Base-by-base conservation (phyloP, 306 rosid genomes). In the Crataegus laevigata region DNA sequence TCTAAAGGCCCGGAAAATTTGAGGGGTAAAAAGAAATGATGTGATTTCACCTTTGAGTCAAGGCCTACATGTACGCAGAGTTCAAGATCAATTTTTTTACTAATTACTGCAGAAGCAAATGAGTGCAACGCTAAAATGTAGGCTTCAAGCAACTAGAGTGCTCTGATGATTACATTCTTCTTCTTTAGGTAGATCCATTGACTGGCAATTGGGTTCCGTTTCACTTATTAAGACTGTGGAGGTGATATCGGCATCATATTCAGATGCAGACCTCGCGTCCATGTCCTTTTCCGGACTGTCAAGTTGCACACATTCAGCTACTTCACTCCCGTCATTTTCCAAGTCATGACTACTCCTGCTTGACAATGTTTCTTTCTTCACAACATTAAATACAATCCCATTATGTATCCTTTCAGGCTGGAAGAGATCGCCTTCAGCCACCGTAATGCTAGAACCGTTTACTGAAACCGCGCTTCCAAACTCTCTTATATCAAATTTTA, bases 361-460 rank as follows among this genome's bases (percentile, higher is more conserved):
- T 21, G 87, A 69, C 78, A 85, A 71, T 54, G 91, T 68, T 81
- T 89, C 99, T 84, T 86, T 94, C 93, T 92, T 92, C 40, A 94
- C 97, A 64, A 94, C 83, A 82, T 89, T 94, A 51, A 94, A 81
- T 69, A 94, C 85, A 57, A 92, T 87, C 61, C 99, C 96, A 17
- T 92, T 92, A 36, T 77, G 91, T 54, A 86, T 92, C 84, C 90
- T 85, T 82, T 90, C 99, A 8, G 99, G 89, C 85, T 92, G 97
- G 86, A 94, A 84, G 76, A 94, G 85, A 86, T 92, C 99, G 68
- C 99, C 97, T 83, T 89, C 96, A 36, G 79, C 79, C 79, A 94
- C 82, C 77, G 80, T 51, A 60, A 92, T 83, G 87, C 91, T 82
- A 42, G 88, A 80, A 15, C 89, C 84, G 55, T 82, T 87, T 63